Percentiles rank a stretch among this genome's conserved stretches.
Evolutionary conservation across 768 basidiomycete genomes (phyloP).

Genomic region (Lactarius hatsudake): DNA sequence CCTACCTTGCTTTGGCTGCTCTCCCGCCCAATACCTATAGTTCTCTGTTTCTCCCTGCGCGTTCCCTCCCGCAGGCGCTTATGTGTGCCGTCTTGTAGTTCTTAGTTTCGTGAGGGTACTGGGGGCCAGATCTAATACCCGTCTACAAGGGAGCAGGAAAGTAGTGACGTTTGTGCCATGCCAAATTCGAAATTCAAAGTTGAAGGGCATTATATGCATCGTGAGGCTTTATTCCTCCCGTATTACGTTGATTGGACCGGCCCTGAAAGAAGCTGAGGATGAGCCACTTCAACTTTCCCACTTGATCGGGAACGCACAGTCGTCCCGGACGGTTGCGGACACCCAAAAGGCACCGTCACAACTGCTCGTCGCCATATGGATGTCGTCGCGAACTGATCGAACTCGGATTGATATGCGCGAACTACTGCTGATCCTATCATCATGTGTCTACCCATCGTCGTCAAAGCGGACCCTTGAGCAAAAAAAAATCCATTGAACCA

Average conservation of each 20-base stretch:
- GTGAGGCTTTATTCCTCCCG: neutral
- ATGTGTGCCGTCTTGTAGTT: constrained; percentile 36
- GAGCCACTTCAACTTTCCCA: neutral
- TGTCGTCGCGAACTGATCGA: neutral
- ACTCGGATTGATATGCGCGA: neutral
- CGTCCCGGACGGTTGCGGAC: neutral
- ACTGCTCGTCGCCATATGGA: neutral
- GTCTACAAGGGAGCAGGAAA: constrained; percentile 30
- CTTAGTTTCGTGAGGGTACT: constrained; percentile 34
- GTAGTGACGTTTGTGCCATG: constrained; percentile 6
- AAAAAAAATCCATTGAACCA: no score
- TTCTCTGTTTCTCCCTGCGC: constrained; percentile 25
- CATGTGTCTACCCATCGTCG: neutral
- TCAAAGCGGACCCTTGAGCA: no score
- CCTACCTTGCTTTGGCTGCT: constrained; percentile 28
- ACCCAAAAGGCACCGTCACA: neutral
- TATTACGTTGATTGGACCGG: neutral
- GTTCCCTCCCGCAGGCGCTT: constrained; percentile 16
- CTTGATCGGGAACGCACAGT: neutral
- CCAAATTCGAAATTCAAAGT: neutral
- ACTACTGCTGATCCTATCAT: neutral
- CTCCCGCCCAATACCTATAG: constrained; percentile 28
- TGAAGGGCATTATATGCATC: neutral
- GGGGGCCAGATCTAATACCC: constrained; percentile 39
- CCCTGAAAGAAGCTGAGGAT: neutral